Evolutionary conservation across 1,284 basidiomycete species (phyloP).

Genomic region (Tausonia pullulans): DNA sequence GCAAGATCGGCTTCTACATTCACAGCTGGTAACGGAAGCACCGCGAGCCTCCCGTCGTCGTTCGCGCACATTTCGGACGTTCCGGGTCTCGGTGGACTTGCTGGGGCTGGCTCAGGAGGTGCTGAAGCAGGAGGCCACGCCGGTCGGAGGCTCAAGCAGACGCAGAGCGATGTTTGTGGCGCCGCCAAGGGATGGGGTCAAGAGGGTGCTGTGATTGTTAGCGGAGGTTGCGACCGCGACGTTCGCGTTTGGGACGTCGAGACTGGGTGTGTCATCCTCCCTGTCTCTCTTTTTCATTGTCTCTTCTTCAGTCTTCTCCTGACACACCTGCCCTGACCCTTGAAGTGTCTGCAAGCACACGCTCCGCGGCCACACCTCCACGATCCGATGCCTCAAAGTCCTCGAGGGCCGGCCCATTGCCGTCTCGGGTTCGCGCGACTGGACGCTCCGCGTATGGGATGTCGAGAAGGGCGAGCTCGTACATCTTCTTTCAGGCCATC

Average conservation of each 20-base stretch:
- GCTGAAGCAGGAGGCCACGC: conserved; percentile 3
- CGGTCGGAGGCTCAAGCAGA: conserved; percentile 19
- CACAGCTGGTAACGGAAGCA: too few relatives aligned
- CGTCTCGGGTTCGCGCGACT: conserved; percentile 78
- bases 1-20: too few relatives aligned
- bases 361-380: conserved; percentile 76
- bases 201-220: conserved; percentile 62
- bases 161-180: conserved; percentile 50
- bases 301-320: background rate
- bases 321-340: background rate
- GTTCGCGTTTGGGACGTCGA: conserved; percentile 84
- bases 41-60: conserved; percentile 6
- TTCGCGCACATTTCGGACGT: conserved; percentile 10
- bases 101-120: background rate
- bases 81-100: background rate
- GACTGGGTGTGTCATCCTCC: conserved; percentile 51
- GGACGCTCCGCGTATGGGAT: conserved; percentile 85
- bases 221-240: conserved; percentile 81
- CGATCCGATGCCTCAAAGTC: conserved; percentile 82
- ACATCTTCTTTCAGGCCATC: conserved; percentile 66
- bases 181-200: conserved; percentile 56
- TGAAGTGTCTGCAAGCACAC: conserved; percentile 63
- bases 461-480: conserved; percentile 63
- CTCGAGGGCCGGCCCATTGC: conserved; percentile 78
- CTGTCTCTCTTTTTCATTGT: background rate